Evolutionary conservation across 2,329 filamentous ascomycete genomes (phyloP).

Genomic region (Fusarium stilboides): DNA sequence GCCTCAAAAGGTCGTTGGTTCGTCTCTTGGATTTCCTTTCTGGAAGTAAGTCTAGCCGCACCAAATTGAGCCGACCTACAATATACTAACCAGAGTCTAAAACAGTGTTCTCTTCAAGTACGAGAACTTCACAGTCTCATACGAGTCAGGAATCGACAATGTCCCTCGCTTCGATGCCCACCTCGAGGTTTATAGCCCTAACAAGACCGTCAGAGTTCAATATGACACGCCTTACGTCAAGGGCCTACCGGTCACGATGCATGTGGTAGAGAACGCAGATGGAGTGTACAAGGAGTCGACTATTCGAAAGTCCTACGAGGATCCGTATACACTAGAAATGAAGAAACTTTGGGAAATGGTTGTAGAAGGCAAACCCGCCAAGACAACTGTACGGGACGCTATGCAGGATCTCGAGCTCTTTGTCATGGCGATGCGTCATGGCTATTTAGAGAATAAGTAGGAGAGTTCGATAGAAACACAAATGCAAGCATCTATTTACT

Average conservation of each 20-base stretch:
- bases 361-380: constrained; percentile 40
- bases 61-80: neutral
- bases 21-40: constrained; percentile 45
- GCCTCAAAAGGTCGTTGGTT: constrained; percentile 40
- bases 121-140: constrained; percentile 65
- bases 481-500: no score
- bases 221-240: constrained; percentile 74
- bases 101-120: constrained; percentile 63
- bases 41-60: neutral
- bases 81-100: constrained; percentile 6
- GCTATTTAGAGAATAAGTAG: neutral
- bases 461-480: no score
- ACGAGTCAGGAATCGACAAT: constrained; percentile 69
- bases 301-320: constrained; percentile 62
- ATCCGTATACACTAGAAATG: constrained; percentile 58
- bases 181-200: constrained; percentile 66
- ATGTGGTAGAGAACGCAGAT: constrained; percentile 59
- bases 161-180: constrained; percentile 69
- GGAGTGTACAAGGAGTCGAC: constrained; percentile 57
- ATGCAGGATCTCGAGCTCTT: constrained; percentile 53
- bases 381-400: constrained; percentile 51
- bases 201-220: constrained; percentile 68
- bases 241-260: constrained; percentile 65
- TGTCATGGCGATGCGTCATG: constrained; percentile 11
- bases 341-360: constrained; percentile 53